Evolutionary conservation across 148 eudicot genomes (phyloP).

Genomic region (Drosera capensis): DNA sequence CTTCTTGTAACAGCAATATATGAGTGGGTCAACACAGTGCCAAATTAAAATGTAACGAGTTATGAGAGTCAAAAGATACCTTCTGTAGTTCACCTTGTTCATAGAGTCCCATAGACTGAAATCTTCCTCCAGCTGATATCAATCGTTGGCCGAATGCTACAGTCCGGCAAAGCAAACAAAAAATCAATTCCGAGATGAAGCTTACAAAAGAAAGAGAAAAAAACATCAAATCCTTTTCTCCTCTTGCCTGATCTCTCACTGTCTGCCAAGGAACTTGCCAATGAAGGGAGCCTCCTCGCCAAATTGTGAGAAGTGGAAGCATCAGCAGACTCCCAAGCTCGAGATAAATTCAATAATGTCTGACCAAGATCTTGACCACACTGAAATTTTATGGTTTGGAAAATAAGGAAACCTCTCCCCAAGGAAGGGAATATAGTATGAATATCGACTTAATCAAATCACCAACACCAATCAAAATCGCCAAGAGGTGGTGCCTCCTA

Average conservation of each 20-base stretch:
- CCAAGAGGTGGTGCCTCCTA: too few species aligned
- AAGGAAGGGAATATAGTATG: neutral
- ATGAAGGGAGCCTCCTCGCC: slow-evolving; percentile 48
- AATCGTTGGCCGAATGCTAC: slow-evolving; percentile 85
- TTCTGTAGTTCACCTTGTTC: slow-evolving; percentile 86
- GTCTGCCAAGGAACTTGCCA: slow-evolving; percentile 29
- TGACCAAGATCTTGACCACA: slow-evolving; percentile 81
- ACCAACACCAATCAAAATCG: too few species aligned
- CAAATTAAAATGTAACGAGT: neutral
- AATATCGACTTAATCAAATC: too few species aligned
- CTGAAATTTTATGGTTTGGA: slow-evolving; percentile 21
- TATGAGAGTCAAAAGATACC: slow-evolving; percentile 27
- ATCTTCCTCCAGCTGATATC: slow-evolving; percentile 79
- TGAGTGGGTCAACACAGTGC: neutral
- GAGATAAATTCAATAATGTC: slow-evolving; percentile 54
- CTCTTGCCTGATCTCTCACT: slow-evolving; percentile 56
- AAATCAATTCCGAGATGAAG: neutral
- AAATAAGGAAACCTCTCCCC: neutral
- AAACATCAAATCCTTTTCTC: neutral
- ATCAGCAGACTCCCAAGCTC: slow-evolving; percentile 88
- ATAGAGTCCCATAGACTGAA: slow-evolving; percentile 87
- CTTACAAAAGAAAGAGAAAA: neutral
- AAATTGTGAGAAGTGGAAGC: slow-evolving; percentile 54
- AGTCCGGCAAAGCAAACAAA: slow-evolving; percentile 7
- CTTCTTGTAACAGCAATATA: neutral